A percentile compares a stretch with the other conserved stretches of the same genome.
phyloP scores from a whole-genome alignment of 2,329 filamentous ascomycete genomes.

The Malbranchea cinnamomea region DNA sequence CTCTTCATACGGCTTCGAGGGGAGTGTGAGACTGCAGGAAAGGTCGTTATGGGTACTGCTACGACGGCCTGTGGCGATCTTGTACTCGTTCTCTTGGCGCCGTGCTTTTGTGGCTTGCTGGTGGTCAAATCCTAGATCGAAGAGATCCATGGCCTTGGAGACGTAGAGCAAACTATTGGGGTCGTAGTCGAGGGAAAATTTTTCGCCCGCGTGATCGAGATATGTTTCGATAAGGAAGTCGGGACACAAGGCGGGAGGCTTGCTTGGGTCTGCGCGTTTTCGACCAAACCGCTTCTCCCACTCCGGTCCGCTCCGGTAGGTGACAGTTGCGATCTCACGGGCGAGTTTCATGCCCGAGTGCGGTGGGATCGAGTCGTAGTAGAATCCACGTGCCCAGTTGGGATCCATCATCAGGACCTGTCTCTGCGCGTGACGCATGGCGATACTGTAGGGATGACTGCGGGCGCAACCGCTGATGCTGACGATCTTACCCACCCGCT shows the following conservation, averaged over 20 bases:
- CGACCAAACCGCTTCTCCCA: conserved; percentile 94
- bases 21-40: conserved; percentile 66
- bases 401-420: conserved; percentile 99
- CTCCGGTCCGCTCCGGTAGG: conserved; percentile 88
- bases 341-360: conserved; percentile 97
- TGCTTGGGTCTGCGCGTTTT: conserved; percentile 67
- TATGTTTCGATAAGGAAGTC: conserved; percentile 98
- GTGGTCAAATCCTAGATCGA: conserved; percentile 66
- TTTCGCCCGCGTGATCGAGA: conserved; percentile 92
- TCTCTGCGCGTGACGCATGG: conserved; percentile 93
- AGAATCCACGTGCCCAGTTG: conserved; percentile 90
- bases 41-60: conserved; percentile 25
- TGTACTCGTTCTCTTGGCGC: conserved; percentile 44
- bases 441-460: conserved; percentile 94
- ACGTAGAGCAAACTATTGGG: conserved; percentile 92
- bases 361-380: conserved; percentile 75
- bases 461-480: conserved; percentile 88
- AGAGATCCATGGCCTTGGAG: conserved; percentile 97
- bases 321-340: conserved; percentile 92
- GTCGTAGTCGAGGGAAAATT: conserved; percentile 94
- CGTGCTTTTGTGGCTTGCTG: conserved; percentile 49
- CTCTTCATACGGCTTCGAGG: conserved; percentile 73
- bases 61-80: conserved; percentile 33
- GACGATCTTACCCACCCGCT: conserved; percentile 66
- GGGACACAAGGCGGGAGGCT: conserved; percentile 83